Base-by-base conservation (phyloP, 2,329 filamentous ascomycete species). In the Metarhizium brunneum region DNA sequence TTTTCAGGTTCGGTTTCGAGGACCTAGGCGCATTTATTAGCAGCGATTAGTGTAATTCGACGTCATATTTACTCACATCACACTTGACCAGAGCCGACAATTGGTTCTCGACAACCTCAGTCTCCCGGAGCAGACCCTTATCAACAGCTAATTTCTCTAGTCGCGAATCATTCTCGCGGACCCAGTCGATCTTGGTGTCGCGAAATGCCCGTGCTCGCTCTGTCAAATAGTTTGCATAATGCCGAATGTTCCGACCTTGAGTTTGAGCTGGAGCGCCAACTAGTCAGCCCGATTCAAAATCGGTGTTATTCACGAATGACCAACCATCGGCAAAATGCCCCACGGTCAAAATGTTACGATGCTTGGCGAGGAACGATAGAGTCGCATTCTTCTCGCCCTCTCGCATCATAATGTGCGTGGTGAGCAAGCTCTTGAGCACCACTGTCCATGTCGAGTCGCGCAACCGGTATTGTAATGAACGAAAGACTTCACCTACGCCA, bases 401-500 rank as follows among this genome's bases (percentile, higher is more conserved):
- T 63, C 94, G 84, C 68, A 99, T 94, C 94, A 99, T 97, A 59
- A 97, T 77, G 71, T 99, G 94, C 50, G 95, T 85, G 51, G 95
- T 94, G 65, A 97, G 96, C 62, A 99, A 78, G 64, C 90, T 87
- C 77, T 99, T 99, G 85, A 96, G 96, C 61, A 96, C 92, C 56
- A 97, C 91, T n/a, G 94, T 99, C 94, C 94, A 99, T 78, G 94
- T 96, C 63, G 92, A 92, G 71, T 99, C 94, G 69, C 91, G 87
- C 62, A 99, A 74, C 53, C 94, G 85, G 69, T 90, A 84, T 68
- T 95, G 91, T 54, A 99, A 78, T 47, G 91, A 90, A 58, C 94
- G 86, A 71, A 99, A 97, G 67, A 99, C 89, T 75, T 99, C 94
- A 58, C 87, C 92, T 58, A 99, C 90, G 62, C 92, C 94, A 54